Evolutionary conservation across 2,329 filamentous ascomycete species (phyloP), one percentile per base, ranked within the genome.

Genomic region (Orbilia quercus): DNA sequence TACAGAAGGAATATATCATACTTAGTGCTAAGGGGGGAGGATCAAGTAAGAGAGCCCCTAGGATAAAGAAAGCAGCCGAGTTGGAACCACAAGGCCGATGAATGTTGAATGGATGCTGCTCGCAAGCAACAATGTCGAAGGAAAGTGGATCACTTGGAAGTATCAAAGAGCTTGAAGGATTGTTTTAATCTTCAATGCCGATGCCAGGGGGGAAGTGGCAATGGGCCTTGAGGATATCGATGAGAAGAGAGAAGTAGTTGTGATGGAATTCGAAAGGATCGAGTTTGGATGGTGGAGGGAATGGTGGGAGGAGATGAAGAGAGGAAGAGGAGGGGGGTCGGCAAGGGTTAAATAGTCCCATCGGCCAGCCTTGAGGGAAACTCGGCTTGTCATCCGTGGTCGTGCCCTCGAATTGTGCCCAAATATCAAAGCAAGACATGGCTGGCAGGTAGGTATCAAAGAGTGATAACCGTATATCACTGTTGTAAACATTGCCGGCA

Each of bases 221-320:
- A 16, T 45, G 9, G 42, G 16, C 2, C 9, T 22, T 42, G 4
- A 18, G 44, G 44, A 22, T 16, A 48, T 7, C 9, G 44, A 48
- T 48, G 44, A 16, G 22, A 48, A 22, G 3, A 18, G 12, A 16
- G 4, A 14, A 48, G 14, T 55, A 31, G 5, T 38, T 25, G 40
- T 57, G 34, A 18, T 22, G 38, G 40, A 9, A 9, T n/a, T n/a
- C 36, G 54, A 47, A 31, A 18, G 14, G 54, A 23, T 45, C 7
- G 38, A n/a, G 44, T 50, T 28, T 18, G 18, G 28, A 20, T 40
- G 12, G 58, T 40, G 22, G 7, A 47, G 23, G 34, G 18, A 45
- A 14, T 42, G 42, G 55, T 34, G 18, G 40, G 45, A 42, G 50
- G 55, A n/a, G 55, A 44, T 5, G 22, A 25, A 48, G 44, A 25